A percentile compares a stretch with the other conserved stretches of the same genome.
Conservation (phyloP, 192 early-diverging fungal species). For the Gaertneriomyces sp. region DNA sequence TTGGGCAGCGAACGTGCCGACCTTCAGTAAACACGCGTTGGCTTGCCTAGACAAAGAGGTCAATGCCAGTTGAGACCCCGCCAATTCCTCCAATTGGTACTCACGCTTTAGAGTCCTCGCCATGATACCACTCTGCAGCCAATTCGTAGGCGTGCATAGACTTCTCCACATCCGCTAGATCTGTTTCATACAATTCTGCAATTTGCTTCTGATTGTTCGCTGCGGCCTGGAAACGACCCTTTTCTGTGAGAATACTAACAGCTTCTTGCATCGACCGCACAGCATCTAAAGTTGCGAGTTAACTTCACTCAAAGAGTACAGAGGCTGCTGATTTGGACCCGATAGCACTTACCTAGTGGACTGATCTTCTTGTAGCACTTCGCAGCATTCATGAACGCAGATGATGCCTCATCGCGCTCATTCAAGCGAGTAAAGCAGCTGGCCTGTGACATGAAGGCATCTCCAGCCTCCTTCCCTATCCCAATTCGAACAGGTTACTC, state of each 20-base stretch:
- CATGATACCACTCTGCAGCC: conserved; percentile 91
- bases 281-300: conserved; percentile 49
- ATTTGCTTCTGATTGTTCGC: conserved; percentile 94
- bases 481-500: not conserved
- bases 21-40: conserved; percentile 88
- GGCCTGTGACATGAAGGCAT: conserved; percentile 84
- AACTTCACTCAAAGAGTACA: not conserved
- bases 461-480: conserved; percentile 88
- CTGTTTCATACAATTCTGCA: conserved; percentile 86
- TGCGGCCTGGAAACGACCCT: conserved; percentile 82
- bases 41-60: conserved; percentile 59
- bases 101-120: conserved; percentile 86
- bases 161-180: conserved; percentile 70
- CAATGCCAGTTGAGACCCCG: not conserved
- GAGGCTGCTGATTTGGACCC: not conserved
- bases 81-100: conserved; percentile 22
- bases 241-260: conserved; percentile 75
- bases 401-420: conserved; percentile 84
- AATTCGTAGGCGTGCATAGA: conserved; percentile 84
- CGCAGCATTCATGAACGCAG: conserved; percentile 78
- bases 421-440: conserved; percentile 68
- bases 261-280: conserved; percentile 72
- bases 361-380: conserved; percentile 85
- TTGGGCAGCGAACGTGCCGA: conserved; percentile 84
- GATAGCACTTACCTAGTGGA: conserved; percentile 57